These are phyloP conservation scores for Pseudogymnoascus sp. DNA, from an alignment of 2,329 filamentous ascomycete genomes.

Conservation along the genomic window DNA sequence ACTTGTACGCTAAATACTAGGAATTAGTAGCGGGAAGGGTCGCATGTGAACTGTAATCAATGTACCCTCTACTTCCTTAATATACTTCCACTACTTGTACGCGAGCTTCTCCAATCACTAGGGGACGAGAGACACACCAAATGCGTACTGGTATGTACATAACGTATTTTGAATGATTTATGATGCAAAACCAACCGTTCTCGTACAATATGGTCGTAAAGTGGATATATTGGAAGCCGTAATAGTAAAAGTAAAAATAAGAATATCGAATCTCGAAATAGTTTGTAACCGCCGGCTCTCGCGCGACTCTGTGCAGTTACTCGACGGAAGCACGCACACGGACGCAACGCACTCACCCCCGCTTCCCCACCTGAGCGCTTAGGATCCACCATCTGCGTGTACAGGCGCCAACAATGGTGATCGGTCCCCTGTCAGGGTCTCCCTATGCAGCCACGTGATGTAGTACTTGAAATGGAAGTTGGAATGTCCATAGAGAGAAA, in stretches of 20 bases:
- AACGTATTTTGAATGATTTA: background rate
- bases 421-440: slow-evolving; percentile 5
- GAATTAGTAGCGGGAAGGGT: background rate
- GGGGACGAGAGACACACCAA: background rate
- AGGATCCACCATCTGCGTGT: background rate
- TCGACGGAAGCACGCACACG: background rate
- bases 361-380: slow-evolving; percentile 5
- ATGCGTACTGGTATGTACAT: background rate
- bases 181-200: background rate
- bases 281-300: background rate
- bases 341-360: background rate
- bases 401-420: background rate
- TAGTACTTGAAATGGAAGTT: background rate
- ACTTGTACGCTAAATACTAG: background rate
- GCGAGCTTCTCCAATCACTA: background rate
- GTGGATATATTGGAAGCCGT: background rate
- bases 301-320: background rate
- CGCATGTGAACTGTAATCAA: background rate
- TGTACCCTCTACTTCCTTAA: background rate
- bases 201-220: background rate
- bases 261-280: background rate
- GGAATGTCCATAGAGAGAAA: background rate
- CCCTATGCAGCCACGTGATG: background rate
- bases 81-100: background rate
- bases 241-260: background rate